phyloP scores from a whole-genome alignment of 169 alveolate species.

The Ichthyophthirius multifiliis region DNA sequence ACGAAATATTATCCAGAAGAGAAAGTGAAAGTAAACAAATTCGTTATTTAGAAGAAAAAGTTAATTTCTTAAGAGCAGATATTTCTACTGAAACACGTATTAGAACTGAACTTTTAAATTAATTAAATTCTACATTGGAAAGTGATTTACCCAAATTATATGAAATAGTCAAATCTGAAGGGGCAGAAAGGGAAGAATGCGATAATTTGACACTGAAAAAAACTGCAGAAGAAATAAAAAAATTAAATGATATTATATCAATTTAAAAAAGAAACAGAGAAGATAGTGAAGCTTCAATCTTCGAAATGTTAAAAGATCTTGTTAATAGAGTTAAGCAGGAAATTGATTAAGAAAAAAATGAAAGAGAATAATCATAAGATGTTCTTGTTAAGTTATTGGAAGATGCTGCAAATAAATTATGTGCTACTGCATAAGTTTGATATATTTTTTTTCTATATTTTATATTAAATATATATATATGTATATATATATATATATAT shows the following conservation, averaged over 20 bases:
- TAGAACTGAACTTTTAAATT: constrained; percentile 47
- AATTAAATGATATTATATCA: constrained; percentile 13
- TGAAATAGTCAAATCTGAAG: constrained; percentile 54
- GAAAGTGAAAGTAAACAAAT: background rate
- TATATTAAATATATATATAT: too few relatives aligned
- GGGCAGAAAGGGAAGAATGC: constrained; percentile 57
- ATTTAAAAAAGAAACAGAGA: constrained; percentile 53
- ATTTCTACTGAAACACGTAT: constrained; percentile 49
- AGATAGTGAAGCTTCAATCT: constrained; percentile 61
- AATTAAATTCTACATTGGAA: constrained; percentile 52
- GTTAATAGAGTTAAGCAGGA: constrained; percentile 60
- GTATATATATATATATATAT: too few relatives aligned
- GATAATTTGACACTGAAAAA: constrained; percentile 53
- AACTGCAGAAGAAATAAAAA: constrained; percentile 51
- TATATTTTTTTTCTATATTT: too few relatives aligned
- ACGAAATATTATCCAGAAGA: background rate
- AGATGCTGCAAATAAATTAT: constrained; percentile 43
- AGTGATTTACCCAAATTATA: constrained; percentile 59
- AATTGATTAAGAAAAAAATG: constrained; percentile 60
- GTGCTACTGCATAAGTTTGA: constrained; percentile 11
- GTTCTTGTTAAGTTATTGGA: constrained; percentile 46
- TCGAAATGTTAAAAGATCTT: constrained; percentile 62
- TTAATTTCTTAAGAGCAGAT: constrained; percentile 47
- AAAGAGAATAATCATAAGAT: constrained; percentile 63
- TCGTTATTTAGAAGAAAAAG: constrained; percentile 40